These are phyloP conservation scores for Tremella mesenterica DNA, from an alignment of 768 basidiomycete genomes.

Conservation along the genomic window DNA sequence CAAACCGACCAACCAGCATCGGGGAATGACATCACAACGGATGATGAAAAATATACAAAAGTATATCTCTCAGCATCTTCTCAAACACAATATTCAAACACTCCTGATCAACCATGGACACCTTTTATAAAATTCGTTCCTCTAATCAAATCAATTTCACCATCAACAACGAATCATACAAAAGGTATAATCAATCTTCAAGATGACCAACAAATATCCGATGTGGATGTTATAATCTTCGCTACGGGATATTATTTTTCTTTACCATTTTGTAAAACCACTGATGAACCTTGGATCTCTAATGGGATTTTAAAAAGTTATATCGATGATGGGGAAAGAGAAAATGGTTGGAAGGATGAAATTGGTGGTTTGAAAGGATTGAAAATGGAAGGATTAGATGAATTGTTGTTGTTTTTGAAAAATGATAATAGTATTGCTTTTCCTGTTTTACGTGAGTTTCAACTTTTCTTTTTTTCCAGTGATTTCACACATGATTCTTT, in stretches of 20 bases:
- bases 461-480: no score
- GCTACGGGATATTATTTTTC: slow-evolving; percentile 46
- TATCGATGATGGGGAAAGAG: slow-evolving; percentile 17
- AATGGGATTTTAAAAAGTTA: slow-evolving; percentile 13
- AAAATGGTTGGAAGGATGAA: slow-evolving; percentile 28
- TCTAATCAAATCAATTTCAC: slow-evolving; percentile 22
- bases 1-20: not conserved
- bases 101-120: slow-evolving; percentile 30
- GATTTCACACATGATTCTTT: no score
- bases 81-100: slow-evolving; percentile 14
- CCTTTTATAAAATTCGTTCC: slow-evolving; percentile 30
- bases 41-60: slow-evolving; percentile 13
- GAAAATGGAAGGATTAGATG: slow-evolving; percentile 41
- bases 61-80: slow-evolving; percentile 31
- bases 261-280: slow-evolving; percentile 39
- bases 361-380: slow-evolving; percentile 35
- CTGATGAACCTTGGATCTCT: slow-evolving; percentile 38
- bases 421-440: slow-evolving; percentile 42
- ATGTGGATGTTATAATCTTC: slow-evolving; percentile 44
- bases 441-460: slow-evolving; percentile 37
- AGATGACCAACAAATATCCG: slow-evolving; percentile 5
- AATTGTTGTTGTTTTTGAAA: slow-evolving; percentile 42
- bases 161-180: not conserved
- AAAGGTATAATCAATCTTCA: slow-evolving; percentile 32
- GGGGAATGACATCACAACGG: not conserved